Evolutionary conservation across 2,329 filamentous ascomycete species (phyloP), one percentile per base, ranked within the genome.

Genomic region (Colletotrichum sp.): DNA sequence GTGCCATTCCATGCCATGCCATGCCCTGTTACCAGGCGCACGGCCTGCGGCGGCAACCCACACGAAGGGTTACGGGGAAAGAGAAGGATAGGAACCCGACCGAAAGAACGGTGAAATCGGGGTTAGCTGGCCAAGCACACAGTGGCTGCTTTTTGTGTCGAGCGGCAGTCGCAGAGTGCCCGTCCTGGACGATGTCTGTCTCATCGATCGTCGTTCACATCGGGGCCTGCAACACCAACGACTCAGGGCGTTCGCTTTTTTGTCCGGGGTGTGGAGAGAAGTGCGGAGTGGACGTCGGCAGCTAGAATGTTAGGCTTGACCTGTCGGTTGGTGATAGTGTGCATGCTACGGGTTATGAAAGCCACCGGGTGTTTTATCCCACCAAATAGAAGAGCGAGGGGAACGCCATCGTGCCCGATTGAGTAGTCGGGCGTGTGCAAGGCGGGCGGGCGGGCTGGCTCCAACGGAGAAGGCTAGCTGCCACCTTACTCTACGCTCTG

Each of bases 121-220:
- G 18, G 34, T 73, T 56, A 48, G 38, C 26, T 67, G 62, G 62
- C 69, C 69, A 73, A 72, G 70, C 24, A 24, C 43, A 21, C 13
- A 52, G 43, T 21, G 43, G n/a, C 43, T 21, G 48, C 30, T 66
- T 32, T 24, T 28, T 16, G 48, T 61, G 70, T 76, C 58, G 60
- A 64, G 26, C 56, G 16, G 28, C 52, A 61, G 64, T 76, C 64
- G 58, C 73, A 69, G 70, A 65, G 48, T 68, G 65, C 43, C 65
- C 52, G 65, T 76, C 48, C 70, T 73, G 73, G 43, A 76, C 70
- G 32, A 38, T 62, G 73, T 52, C 64, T 48, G 73, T 76, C 70
- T 76, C 70, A 73, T 73, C 73, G 34, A 61, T 66, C 34, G 34
- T 73, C 21, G 58, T 32, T 43, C 30, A 58, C 32, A 36, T 28